Evolutionary conservation across 2,329 filamentous ascomycete species (phyloP), one percentile per base, ranked within the genome.

Genomic region (Corynespora cassiicola): DNA sequence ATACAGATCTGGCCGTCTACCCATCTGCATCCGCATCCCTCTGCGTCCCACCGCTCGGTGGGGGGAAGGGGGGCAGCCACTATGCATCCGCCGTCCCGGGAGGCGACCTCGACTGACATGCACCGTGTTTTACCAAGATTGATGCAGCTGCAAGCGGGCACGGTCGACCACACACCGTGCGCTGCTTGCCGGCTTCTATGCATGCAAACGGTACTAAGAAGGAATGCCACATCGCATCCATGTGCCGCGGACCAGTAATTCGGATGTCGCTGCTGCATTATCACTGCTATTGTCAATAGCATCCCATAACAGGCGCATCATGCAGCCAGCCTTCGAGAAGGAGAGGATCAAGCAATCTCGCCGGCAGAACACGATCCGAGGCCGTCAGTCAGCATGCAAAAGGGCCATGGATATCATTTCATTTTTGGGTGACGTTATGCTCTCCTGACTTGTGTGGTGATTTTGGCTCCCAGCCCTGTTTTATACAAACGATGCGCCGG

Each of bases 141-240:
- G 21, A 15, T 35, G 45, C 31, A 36, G 18, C 31, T 17, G 15
- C 14, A 5, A 10, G 29, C 27, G 23, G 16, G 36, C 12, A 27
- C n/a, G n/a, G n/a, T n/a, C n/a, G n/a, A n/a, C n/a, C n/a, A n/a
- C n/a, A n/a, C n/a, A n/a, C n/a, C n/a, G n/a, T n/a, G 21, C 43
- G 39, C 35, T 39, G 47, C 48, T 52, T 56, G 31, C 48, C 48
- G 49, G 45, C 48, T 33, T 42, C 31, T 16, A 49, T 48, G 41
- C 50, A 51, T 42, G 42, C 42, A 38, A 21, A 45, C 27, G 42
- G 42, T 47, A 35, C 39, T 38, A 26, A n/a, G n/a, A n/a, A n/a
- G n/a, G n/a, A n/a, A n/a, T n/a, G n/a, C n/a, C n/a, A n/a, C n/a
- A n/a, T n/a, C n/a, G n/a, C n/a, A n/a, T n/a, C n/a, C n/a, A n/a